Evolutionary conservation across 331 rosid genomes (phyloP).

Genomic region (Malus hybrid): DNA sequence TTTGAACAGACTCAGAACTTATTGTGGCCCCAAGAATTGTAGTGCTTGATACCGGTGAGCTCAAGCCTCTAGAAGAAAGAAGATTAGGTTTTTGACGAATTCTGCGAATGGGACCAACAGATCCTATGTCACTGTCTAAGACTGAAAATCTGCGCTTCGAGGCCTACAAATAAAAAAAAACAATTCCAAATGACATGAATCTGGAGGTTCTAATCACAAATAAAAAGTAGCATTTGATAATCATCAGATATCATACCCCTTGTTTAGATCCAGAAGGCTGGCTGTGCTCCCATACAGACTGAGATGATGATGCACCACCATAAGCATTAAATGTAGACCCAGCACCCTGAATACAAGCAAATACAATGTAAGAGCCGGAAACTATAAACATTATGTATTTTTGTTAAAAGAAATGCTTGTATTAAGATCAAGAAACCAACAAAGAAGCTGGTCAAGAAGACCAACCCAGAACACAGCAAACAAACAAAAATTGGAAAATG

Average conservation of each 20-base stretch:
- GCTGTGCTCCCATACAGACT: conserved; percentile 37
- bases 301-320: conserved; percentile 49
- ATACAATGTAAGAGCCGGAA: background rate
- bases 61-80: conserved; percentile 46
- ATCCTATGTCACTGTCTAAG: conserved; percentile 67
- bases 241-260: conserved; percentile 41
- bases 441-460: too few relatives aligned
- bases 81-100: conserved; percentile 74
- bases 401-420: too few relatives aligned
- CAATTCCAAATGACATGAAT: conserved; percentile 3
- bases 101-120: conserved; percentile 75
- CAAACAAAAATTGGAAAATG: too few relatives aligned
- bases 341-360: conserved; percentile 38
- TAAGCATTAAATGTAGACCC: conserved; percentile 29
- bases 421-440: too few relatives aligned
- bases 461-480: too few relatives aligned
- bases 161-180: conserved; percentile 35
- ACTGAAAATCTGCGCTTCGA: conserved; percentile 58
- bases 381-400: too few relatives aligned
- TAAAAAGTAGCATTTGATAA: background rate
- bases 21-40: conserved; percentile 24
- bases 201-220: background rate
- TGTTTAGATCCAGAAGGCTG: conserved; percentile 36
- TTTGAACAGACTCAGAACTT: conserved; percentile 29
- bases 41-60: conserved; percentile 40